phyloP scores from a whole-genome alignment of 345 rosid genomes.

The Eucalyptus marginata region DNA sequence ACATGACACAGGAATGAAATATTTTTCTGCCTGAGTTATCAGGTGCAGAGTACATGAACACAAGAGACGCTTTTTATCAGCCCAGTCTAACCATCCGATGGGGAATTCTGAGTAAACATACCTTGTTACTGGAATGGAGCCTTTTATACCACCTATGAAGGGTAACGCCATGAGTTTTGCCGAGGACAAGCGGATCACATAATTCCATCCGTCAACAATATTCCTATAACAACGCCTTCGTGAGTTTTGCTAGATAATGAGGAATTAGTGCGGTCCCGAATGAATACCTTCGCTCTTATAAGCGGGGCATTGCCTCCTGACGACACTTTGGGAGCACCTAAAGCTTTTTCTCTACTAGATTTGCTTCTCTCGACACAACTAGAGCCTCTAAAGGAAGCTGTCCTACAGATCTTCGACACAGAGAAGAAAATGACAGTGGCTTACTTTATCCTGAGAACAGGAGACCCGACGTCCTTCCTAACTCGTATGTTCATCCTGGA shows the following conservation, averaged over 20 bases:
- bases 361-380: background rate
- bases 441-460: no score
- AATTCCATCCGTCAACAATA: background rate
- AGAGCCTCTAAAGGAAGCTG: background rate
- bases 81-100: no score
- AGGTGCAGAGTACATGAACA: background rate
- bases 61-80: no score
- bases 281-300: background rate
- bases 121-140: background rate
- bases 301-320: background rate
- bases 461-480: no score
- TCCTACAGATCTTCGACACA: background rate
- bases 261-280: background rate
- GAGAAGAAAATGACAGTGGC: background rate
- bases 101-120: background rate
- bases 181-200: background rate
- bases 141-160: background rate
- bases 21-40: background rate
- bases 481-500: no score
- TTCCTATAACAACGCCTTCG: background rate
- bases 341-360: background rate
- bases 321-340: background rate
- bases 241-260: background rate
- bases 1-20: background rate
- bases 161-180: background rate